Evolutionary conservation across 2,329 filamentous ascomycete genomes (phyloP).

Genomic region (Sporothrix phasma): DNA sequence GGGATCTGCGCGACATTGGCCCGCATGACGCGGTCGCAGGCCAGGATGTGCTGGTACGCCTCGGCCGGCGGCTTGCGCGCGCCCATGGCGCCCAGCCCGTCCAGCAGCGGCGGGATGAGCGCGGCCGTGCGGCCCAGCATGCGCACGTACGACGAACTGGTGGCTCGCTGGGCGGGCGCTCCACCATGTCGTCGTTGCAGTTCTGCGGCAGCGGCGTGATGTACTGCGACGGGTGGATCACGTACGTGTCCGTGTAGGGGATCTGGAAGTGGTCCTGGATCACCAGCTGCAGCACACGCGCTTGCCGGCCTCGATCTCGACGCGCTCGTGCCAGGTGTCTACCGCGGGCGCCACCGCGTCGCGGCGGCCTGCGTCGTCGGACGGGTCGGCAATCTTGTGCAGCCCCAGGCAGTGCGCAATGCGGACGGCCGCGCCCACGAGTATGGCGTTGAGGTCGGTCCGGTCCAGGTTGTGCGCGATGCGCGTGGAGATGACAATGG

Average conservation of each 20-base stretch:
- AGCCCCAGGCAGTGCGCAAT: conserved; percentile 27
- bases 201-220: conserved; percentile 26
- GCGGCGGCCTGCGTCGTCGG: neutral
- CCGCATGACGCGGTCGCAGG: conserved; percentile 25
- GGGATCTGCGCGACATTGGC: conserved; percentile 25
- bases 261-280: conserved; percentile 29
- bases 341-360: neutral
- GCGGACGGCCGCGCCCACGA: conserved; percentile 27
- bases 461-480: conserved; percentile 29
- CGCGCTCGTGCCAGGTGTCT: conserved; percentile 16
- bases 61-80: conserved; percentile 22
- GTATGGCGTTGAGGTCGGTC: conserved; percentile 27
- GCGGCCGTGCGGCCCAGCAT: conserved; percentile 24
- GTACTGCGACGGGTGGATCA: conserved; percentile 26
- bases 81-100: conserved; percentile 26
- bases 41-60: conserved; percentile 25
- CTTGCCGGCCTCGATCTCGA: conserved; percentile 26
- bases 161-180: conserved; percentile 7
- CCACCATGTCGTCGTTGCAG: conserved; percentile 24
- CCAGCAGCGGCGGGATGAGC: conserved; percentile 24
- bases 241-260: conserved; percentile 29
- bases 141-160: conserved; percentile 20
- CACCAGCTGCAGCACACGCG: conserved; percentile 28
- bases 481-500: conserved; percentile 28
- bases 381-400: conserved; percentile 19